Conservation (phyloP, 805 yeast genomes). For the Lipomyces starkeyi region DNA sequence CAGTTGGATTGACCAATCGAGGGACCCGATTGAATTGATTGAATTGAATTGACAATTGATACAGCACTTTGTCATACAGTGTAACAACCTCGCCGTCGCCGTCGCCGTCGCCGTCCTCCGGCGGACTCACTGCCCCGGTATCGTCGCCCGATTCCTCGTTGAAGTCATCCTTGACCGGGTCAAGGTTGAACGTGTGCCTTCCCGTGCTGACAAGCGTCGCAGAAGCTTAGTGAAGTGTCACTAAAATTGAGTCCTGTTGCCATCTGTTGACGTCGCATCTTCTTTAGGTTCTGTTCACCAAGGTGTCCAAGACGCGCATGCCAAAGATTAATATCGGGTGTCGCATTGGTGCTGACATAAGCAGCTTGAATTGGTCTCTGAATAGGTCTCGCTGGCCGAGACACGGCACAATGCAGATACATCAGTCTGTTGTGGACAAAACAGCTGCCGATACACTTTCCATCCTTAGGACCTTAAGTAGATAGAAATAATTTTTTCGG, state of each 20-base stretch:
- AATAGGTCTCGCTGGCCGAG: not conserved
- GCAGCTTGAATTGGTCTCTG: too few species aligned
- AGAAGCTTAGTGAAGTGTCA: not conserved
- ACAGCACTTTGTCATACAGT: constrained; percentile 10
- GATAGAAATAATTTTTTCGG: not conserved
- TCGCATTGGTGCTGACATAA: not conserved
- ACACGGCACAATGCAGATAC: not conserved
- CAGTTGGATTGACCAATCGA: constrained; percentile 11
- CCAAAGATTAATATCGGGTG: not conserved
- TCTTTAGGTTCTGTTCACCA: not conserved
- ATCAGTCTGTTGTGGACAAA: not conserved
- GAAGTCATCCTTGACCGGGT: too few species aligned
- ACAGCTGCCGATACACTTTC: not conserved
- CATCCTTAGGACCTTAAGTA: not conserved
- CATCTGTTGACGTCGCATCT: not conserved
- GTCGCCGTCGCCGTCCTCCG: constrained; percentile 11
- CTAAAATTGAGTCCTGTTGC: not conserved
- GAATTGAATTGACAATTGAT: constrained; percentile 9
- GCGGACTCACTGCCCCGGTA: constrained; percentile 5
- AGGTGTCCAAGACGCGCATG: not conserved
- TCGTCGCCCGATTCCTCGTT: too few species aligned
- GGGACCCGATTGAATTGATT: constrained; percentile 9
- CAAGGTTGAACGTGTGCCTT: not conserved
- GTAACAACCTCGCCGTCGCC: constrained; percentile 9
- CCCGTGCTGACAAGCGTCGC: constrained; percentile 1